Evolutionary conservation across 768 basidiomycete genomes (phyloP), one percentile per base, ranked within the genome.

Genomic region (Russula griseocarnosa): DNA sequence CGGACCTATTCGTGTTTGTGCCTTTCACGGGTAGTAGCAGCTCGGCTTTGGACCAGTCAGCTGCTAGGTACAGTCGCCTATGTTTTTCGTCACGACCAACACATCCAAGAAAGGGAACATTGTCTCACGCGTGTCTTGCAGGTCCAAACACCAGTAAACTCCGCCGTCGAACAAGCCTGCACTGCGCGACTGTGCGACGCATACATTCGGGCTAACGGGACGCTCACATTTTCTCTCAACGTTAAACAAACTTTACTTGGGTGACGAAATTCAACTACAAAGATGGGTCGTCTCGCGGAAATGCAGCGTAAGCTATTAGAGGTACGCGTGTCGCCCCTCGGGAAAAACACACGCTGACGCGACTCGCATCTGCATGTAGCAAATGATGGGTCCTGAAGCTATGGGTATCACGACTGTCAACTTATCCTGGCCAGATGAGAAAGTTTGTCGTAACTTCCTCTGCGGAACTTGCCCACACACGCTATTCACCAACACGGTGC

Each of bases 331-430:
- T 26, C 22, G 28, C 32, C 26, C n/a, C 1, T 7, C 32, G 16
- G 16, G 10, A 49, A n/a, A n/a, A 6, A 13, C 34, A 32, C 46
- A 54, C 73, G 26, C 71, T 79, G 79, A 75, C 81, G 20, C 44
- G 56, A 22, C 2, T 50, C 40, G 30, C 26, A 55, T 18, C 47
- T 69, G 36, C 53, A 67, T 32, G 36, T 38, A 97, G 95, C 95
- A 97, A 95, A 97, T 96, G 94, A 98, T 98, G 95, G 96, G 94
- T n/a, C 91, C 96, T 52, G 96, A 99, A 78, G 94, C 97, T 22
- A 96, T 99, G 93, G 97, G 97, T 70, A 87, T 94, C 50, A 86
- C 91, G 51, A 93, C 92, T 70, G 87, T 89, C 68, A 95, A 98
- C 77, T 81, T 97, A 64, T 86, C 87, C 67, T 95, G 94, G 91